Evolutionary conservation across 305 asterid genomes (phyloP), one percentile per base, ranked within the genome.

Genomic region (Caryopteris hybrid): DNA sequence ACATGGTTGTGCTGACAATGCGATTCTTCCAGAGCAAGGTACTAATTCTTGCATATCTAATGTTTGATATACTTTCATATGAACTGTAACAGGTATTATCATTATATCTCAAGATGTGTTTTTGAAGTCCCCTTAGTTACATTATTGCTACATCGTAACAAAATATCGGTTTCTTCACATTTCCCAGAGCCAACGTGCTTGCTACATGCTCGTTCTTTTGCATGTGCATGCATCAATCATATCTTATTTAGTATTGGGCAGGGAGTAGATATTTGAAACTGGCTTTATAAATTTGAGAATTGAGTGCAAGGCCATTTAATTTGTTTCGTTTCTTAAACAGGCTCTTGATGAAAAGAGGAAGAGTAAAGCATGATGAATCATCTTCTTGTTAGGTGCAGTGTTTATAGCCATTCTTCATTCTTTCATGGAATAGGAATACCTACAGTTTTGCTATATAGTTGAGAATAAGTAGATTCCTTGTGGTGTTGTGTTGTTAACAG

Each of bases 21-120:
- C 83, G 96, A 84, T 79, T 86, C 77, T 89, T 94, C 81, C 97
- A 91, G 75, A 81, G 68, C 89, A 89, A 91, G 99, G 99, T 94
- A 85, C 59, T 31, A 14, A 63, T 48, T 76, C 73, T 76, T 52
- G 42, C 55, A 25, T 53, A 27, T 20, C 27, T 70, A 29, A 21
- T 34, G 16, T 21, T 54, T 51, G 29, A 34, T 56, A 14, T 60
- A 43, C n/a, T 41, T 38, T 27, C 1, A 4, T 11, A 17, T 51
- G 54, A 4, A 25, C 47, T 33, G 46, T 39, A 36, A 22, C 18
- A 4, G 22, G 39, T 57, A 6, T 14, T 54, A 29, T 29, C 3
- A 29, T 29, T 29, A 29, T 29, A 29, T 29, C 34, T 2, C 34
- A 1, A 29, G 34, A 29, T 29, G 34, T 29, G 34, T 5, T 29